Evolutionary conservation across 2,329 filamentous ascomycete species (phyloP).

Genomic region (Microcera coccophila): DNA sequence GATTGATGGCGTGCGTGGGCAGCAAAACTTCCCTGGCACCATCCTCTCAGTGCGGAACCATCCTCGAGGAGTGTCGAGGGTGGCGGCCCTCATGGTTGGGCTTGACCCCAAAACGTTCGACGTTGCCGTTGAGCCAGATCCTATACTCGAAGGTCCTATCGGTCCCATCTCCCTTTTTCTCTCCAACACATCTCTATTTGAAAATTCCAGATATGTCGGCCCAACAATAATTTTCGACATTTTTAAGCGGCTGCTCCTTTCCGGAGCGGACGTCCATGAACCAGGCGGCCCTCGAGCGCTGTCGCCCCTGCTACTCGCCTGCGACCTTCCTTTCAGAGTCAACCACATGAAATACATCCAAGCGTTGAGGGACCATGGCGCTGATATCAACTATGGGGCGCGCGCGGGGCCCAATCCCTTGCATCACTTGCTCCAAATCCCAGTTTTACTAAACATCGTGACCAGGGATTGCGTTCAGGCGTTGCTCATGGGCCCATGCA

Average conservation of each 20-base stretch:
- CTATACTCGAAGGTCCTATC: too few relatives aligned
- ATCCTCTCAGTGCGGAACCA: too few relatives aligned
- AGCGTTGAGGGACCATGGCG: not conserved
- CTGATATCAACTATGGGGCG: not conserved
- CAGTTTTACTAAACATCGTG: not conserved
- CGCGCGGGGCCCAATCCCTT: not conserved
- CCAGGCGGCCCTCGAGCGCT: not conserved
- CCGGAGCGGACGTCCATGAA: not conserved
- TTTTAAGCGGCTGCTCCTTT: not conserved
- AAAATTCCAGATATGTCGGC: not conserved
- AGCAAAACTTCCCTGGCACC: too few relatives aligned
- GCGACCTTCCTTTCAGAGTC: not conserved
- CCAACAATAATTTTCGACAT: not conserved
- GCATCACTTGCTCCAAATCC: not conserved
- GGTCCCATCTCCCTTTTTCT: too few relatives aligned
- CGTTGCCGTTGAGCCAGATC: too few relatives aligned
- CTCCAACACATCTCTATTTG: not conserved
- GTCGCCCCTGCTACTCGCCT: not conserved
- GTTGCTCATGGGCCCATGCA: not conserved
- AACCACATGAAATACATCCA: not conserved
- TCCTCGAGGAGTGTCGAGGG: too few relatives aligned
- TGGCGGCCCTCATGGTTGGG: too few relatives aligned
- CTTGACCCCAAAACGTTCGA: too few relatives aligned
- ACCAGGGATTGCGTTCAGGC: not conserved
- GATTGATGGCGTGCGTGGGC: too few relatives aligned